Conservation (phyloP, 768 basidiomycete species). For the Amanita inopinata region DNA sequence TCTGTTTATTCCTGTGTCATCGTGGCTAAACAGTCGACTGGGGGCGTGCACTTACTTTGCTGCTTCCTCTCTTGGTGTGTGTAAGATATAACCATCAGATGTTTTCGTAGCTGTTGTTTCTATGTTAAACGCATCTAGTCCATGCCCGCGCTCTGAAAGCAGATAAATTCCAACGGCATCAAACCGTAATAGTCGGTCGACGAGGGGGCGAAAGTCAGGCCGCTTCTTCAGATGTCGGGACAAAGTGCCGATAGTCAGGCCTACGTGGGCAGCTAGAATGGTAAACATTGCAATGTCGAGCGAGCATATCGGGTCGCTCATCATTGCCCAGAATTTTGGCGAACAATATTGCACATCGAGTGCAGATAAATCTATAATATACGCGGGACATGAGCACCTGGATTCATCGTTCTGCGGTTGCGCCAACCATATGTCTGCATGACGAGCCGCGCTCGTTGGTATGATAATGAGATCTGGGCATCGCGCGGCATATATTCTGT, state of each 20-base stretch:
- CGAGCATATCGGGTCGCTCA: conserved; percentile 42
- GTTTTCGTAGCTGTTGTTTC: conserved; percentile 51
- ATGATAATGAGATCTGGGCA: conserved; percentile 39
- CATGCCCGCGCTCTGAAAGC: conserved; percentile 48
- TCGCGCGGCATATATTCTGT: conserved; percentile 35
- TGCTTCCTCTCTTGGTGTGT: conserved; percentile 49
- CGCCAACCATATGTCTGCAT: conserved; percentile 38
- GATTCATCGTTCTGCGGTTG: too few species aligned
- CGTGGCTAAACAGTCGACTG: conserved; percentile 6
- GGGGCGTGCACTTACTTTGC: conserved; percentile 50
- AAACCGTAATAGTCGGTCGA: conserved; percentile 40
- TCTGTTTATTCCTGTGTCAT: conserved; percentile 18
- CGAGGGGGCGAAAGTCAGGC: conserved; percentile 39
- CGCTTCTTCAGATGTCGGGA: conserved; percentile 37
- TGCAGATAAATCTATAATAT: conserved; percentile 30
- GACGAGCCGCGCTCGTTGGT: conserved; percentile 38
- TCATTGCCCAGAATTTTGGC: conserved; percentile 41
- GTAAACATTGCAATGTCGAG: conserved; percentile 45
- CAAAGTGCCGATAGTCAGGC: conserved; percentile 44
- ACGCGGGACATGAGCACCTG: conserved; percentile 10
- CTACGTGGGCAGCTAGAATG: conserved; percentile 41
- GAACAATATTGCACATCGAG: conserved; percentile 41
- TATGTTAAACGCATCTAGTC: conserved; percentile 50
- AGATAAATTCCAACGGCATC: conserved; percentile 46
- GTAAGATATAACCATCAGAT: conserved; percentile 38